A percentile compares a stretch with the other conserved stretches of the same genome.
Evolutionary conservation across 306 rosid species (phyloP).

Genomic region (Boehmeria nivea): DNA sequence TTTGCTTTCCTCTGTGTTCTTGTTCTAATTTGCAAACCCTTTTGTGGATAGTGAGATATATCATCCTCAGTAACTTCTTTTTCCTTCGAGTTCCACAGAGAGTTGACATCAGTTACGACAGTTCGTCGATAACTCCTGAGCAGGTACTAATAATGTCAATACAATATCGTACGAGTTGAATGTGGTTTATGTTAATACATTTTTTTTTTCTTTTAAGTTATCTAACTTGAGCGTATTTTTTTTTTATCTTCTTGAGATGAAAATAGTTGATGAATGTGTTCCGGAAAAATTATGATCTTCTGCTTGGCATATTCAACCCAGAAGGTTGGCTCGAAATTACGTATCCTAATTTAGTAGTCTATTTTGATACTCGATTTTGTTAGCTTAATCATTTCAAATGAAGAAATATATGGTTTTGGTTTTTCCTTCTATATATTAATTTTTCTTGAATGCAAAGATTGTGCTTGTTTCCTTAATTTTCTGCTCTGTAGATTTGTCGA

Average conservation of each 20-base stretch:
- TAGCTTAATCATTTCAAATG: background rate
- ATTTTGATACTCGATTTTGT: background rate
- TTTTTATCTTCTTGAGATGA: constrained; percentile 7
- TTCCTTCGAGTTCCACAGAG: constrained; percentile 41
- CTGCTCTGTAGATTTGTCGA: constrained; percentile 54
- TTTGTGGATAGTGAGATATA: background rate
- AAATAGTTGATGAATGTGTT: constrained; percentile 70
- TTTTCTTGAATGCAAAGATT: background rate
- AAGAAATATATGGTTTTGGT: background rate
- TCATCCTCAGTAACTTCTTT: background rate
- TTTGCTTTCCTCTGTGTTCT: constrained; percentile 3
- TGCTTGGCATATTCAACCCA: constrained; percentile 80
- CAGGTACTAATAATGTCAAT: constrained; percentile 36
- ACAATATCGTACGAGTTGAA: too few species aligned
- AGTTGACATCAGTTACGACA: constrained; percentile 59
- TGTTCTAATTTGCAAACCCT: background rate
- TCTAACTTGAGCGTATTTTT: background rate
- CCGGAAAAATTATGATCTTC: constrained; percentile 64
- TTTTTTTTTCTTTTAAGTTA: background rate
- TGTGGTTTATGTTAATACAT: too few species aligned
- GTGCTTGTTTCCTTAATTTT: constrained; percentile 33
- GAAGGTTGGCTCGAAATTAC: constrained; percentile 94
- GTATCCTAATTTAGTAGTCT: constrained; percentile 48
- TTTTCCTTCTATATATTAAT: background rate
- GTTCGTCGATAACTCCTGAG: constrained; percentile 60